phyloP scores from a whole-genome alignment of 495 filamentous ascomycete genomes.

The Clavariopsis aquatica region DNA sequence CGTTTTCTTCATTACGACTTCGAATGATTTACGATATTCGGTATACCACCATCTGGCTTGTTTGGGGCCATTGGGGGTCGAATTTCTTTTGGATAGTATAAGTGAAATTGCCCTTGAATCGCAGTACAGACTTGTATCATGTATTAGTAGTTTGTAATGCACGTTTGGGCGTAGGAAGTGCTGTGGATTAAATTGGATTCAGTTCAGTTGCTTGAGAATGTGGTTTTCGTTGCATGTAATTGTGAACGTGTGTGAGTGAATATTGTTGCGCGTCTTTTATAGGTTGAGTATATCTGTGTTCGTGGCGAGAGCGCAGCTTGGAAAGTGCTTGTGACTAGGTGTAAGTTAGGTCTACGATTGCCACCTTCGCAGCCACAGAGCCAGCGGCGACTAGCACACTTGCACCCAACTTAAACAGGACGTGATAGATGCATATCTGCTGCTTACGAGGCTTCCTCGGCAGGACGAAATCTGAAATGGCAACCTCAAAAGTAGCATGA shows the following conservation, averaged over 20 bases:
- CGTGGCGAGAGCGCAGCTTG: too few relatives aligned
- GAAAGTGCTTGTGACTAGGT: not conserved
- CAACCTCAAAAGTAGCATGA: too few relatives aligned
- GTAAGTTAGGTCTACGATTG: not conserved
- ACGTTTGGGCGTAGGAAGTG: not conserved
- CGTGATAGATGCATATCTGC: not conserved
- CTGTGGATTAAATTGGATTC: not conserved
- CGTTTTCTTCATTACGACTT: not conserved
- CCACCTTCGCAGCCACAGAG: not conserved
- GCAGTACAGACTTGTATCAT: not conserved
- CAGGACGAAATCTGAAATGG: too few relatives aligned
- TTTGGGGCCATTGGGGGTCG: not conserved
- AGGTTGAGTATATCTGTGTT: not conserved
- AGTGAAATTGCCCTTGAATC: not conserved
- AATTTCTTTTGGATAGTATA: not conserved
- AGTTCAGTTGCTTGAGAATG: not conserved
- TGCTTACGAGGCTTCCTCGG: not conserved
- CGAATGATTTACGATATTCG: slow-evolving; percentile 2
- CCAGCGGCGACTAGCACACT: not conserved
- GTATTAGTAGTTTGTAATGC: not conserved
- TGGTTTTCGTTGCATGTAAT: not conserved
- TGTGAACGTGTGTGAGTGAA: not conserved
- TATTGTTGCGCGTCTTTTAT: not conserved
- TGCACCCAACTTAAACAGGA: too few relatives aligned
- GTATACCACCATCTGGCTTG: not conserved